Percentiles rank a stretch among this genome's conserved stretches.
These are phyloP conservation scores for Arabidopsis suecica DNA, from an alignment of 345 rosid genomes.

Conservation along the genomic window DNA sequence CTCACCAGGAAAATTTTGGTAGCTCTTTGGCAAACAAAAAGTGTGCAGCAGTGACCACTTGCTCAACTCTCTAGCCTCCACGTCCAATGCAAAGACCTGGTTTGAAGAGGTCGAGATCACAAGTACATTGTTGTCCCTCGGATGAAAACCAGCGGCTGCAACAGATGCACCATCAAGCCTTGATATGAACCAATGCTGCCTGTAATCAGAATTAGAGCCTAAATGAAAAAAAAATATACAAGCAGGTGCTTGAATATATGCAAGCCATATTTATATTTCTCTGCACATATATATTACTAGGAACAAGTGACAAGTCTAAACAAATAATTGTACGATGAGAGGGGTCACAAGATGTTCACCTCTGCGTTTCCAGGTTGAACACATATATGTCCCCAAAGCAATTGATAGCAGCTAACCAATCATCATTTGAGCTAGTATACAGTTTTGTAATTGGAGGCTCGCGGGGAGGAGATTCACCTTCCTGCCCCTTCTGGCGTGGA, in stretches of 20 bases:
- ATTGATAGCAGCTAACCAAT: conserved; percentile 89
- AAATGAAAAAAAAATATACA: neutral
- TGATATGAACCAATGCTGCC: conserved; percentile 98
- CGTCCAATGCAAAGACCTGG: conserved; percentile 83
- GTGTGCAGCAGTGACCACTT: conserved; percentile 73
- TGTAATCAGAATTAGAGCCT: conserved; percentile 41
- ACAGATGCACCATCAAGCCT: conserved; percentile 94
- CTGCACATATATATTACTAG: neutral
- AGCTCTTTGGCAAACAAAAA: conserved; percentile 67
- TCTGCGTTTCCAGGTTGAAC: conserved; percentile 74
- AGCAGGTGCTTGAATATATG: conserved; percentile 1
- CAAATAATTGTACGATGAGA: neutral
- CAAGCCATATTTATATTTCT: neutral
- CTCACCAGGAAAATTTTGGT: conserved; percentile 93
- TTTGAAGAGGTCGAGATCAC: conserved; percentile 78
- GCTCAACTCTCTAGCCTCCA: conserved; percentile 84
- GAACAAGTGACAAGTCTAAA: conserved; percentile 13
- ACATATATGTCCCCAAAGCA: conserved; percentile 92
- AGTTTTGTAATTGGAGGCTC: conserved; percentile 89
- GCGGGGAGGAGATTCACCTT: conserved; percentile 51
- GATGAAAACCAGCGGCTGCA: conserved; percentile 92
- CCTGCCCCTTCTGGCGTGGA: conserved; percentile 59
- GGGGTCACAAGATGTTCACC: conserved; percentile 49
- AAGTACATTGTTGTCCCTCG: conserved; percentile 67
- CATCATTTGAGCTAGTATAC: conserved; percentile 82